Conservation (phyloP, 345 rosid species). For the Salix exigua region DNA sequence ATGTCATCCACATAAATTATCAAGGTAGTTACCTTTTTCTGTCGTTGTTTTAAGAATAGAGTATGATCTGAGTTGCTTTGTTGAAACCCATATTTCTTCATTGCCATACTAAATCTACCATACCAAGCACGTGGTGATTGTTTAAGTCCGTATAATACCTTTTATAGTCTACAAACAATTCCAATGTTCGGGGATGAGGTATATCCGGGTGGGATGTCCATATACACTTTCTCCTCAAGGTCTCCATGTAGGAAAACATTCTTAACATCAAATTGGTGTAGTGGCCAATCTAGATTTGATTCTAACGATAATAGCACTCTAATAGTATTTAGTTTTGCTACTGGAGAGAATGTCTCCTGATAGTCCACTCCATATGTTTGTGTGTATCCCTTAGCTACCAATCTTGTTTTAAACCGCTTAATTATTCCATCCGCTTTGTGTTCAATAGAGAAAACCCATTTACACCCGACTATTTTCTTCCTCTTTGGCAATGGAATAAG, state of each 20-base stretch:
- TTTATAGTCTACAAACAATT: too few relatives aligned
- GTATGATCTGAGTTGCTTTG: background rate
- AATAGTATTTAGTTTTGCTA: background rate
- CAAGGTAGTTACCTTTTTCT: background rate
- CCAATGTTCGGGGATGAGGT: rapidly evolving
- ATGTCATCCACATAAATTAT: background rate
- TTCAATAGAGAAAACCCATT: background rate
- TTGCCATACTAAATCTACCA: background rate
- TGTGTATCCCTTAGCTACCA: background rate
- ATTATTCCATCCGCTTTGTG: background rate
- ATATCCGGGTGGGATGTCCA: background rate
- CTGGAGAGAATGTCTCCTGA: background rate
- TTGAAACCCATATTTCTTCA: background rate
- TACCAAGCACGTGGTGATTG: background rate
- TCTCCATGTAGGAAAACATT: background rate
- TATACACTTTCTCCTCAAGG: background rate
- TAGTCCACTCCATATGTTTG: background rate
- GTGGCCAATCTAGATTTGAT: background rate
- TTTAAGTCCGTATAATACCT: too few relatives aligned
- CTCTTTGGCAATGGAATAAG: rapidly evolving
- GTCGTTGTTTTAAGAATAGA: background rate
- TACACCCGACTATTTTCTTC: background rate
- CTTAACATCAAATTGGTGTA: background rate
- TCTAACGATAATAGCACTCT: background rate
- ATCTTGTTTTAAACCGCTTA: background rate